Evolutionary conservation across 768 basidiomycete genomes (phyloP), one percentile per base, ranked within the genome.

Genomic region (Tephrocybe rancida): DNA sequence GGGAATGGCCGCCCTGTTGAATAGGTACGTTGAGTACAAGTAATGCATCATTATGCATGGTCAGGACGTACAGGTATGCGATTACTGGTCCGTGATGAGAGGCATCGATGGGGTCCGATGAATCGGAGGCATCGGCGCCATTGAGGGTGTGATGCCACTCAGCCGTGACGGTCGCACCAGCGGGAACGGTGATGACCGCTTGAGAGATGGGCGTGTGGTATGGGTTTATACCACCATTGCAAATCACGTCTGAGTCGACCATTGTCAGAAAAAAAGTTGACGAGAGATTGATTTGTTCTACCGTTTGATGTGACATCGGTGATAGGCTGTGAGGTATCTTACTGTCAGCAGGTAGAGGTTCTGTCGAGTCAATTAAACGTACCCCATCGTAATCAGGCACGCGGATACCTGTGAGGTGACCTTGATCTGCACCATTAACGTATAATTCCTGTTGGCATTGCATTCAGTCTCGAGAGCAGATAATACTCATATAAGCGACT

Each of bases 201-300:
- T 64, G 66, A 4, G 78, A 81, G 13, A 81, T 62, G 9, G 79
- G 80, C 53, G 70, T 67, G 44, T 74, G 73, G 63, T 80, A 81
- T 2, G 79, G 81, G 62, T 82, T 83, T 58, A 80, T 80, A 11
- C 81, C 82, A 24, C 82, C 81, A 47, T 85, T 85, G 73, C 83
- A 84, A 52, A 83, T 84, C 30, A 77, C 46, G 59, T 77, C 62
- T 61, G 22, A 24, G 9, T 9, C 5, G 21, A 7, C 4, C n/a
- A 22, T 19, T 16, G n/a, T 37, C 35, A 7, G 35, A 7, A 5
- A 37, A 16, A 37, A 16, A 37, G 19, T 43, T 5, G 27, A 7
- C 5, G 24, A 29, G 25, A 30, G 32, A n/a, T 22, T 10, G 1
- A 42, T 1, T 13, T 26, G n/a, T 2, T 21, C 19, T n/a, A 57